These are phyloP conservation scores for Coffea eugenioides DNA, from an alignment of 257 asterid genomes.

Conservation along the genomic window DNA sequence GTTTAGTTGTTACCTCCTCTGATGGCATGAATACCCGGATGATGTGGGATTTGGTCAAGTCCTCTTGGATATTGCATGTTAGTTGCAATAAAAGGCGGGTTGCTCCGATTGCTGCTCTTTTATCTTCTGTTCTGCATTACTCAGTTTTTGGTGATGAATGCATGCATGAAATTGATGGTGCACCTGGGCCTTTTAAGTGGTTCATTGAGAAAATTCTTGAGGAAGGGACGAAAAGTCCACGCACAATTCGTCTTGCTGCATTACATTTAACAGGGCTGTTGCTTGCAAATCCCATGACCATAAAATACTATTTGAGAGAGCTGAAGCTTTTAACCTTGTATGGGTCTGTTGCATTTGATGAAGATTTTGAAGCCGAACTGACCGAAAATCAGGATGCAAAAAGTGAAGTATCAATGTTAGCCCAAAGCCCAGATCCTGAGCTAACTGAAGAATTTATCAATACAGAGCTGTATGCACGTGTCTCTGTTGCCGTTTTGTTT, in stretches of 20 bases:
- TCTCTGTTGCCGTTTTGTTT: constrained; percentile 88
- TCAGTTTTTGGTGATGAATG: constrained; percentile 62
- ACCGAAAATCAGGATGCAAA: constrained; percentile 81
- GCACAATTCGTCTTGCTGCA: constrained; percentile 93
- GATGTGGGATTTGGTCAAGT: constrained; percentile 88
- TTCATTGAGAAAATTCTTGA: constrained; percentile 80
- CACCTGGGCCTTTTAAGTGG: constrained; percentile 92
- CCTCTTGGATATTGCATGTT: constrained; percentile 86
- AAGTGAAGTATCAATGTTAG: constrained; percentile 65
- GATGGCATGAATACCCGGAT: constrained; percentile 57
- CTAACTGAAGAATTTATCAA: constrained; percentile 84
- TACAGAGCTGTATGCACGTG: constrained; percentile 96
- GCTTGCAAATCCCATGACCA: constrained; percentile 65
- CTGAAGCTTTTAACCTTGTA: constrained; percentile 76
- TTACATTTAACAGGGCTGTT: constrained; percentile 91
- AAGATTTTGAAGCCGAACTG: constrained; percentile 93
- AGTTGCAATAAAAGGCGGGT: constrained; percentile 96
- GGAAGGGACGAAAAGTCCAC: constrained; percentile 94
- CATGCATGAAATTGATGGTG: constrained; percentile 68
- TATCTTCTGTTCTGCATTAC: constrained; percentile 80
- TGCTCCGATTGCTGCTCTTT: constrained; percentile 93
- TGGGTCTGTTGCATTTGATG: constrained; percentile 99
- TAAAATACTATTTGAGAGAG: constrained; percentile 77
- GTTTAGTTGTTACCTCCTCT: constrained; percentile 31
- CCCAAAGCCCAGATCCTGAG: constrained; percentile 80